Evolutionary conservation across 768 basidiomycete genomes (phyloP).

Genomic region (Hygrophoropsis aurantiaca): DNA sequence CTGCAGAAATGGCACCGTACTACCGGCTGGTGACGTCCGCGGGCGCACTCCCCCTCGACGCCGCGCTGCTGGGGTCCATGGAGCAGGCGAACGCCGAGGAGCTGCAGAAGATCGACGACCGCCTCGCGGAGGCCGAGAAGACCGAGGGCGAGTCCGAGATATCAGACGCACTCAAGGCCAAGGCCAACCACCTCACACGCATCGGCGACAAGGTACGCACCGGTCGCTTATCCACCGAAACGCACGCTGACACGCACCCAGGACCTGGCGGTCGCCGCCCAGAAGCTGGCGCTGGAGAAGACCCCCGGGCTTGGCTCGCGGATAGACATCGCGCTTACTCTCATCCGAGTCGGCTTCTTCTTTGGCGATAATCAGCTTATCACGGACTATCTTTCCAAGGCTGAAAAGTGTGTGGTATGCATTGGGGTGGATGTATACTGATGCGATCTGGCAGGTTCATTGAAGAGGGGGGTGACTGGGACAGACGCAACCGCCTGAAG

Average conservation of each 20-base stretch:
- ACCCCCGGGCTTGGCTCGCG: constrained; percentile 89
- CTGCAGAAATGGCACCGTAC: constrained; percentile 86
- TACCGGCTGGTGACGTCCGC: constrained; percentile 59
- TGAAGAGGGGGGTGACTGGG: constrained; percentile 98
- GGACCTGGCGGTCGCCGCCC: constrained; percentile 81
- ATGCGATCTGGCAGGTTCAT: constrained; percentile 56
- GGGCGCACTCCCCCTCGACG: constrained; percentile 41
- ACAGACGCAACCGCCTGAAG: constrained; percentile 92
- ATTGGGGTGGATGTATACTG: background rate
- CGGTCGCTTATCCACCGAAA: background rate
- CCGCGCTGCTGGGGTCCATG: constrained; percentile 27
- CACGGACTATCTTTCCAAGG: constrained; percentile 68
- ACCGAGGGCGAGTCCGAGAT: constrained; percentile 94
- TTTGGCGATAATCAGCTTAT: constrained; percentile 77
- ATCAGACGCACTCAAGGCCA: constrained; percentile 78
- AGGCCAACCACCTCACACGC: constrained; percentile 81
- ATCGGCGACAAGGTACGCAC: constrained; percentile 76
- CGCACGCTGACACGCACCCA: constrained; percentile 25
- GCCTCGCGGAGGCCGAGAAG: constrained; percentile 83
- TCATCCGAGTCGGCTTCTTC: constrained; percentile 90
- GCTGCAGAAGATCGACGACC: constrained; percentile 71
- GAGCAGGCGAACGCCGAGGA: constrained; percentile 71
- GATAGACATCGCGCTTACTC: constrained; percentile 89
- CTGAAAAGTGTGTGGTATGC: constrained; percentile 63
- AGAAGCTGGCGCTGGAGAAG: constrained; percentile 84